phyloP scores from a whole-genome alignment of 345 rosid species.

The Aegle marmelos region DNA sequence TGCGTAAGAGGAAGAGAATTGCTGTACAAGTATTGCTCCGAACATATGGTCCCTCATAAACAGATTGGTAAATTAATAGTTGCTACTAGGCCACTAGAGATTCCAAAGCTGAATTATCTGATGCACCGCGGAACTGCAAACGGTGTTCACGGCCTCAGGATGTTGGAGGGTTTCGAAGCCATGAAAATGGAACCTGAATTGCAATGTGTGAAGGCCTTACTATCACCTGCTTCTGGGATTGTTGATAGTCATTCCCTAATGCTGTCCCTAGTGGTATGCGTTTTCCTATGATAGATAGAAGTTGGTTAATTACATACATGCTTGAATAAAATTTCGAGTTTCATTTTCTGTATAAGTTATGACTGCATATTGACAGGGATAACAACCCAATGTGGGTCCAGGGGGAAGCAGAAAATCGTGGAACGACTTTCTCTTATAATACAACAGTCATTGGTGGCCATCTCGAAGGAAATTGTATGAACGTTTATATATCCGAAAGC shows the following conservation, averaged over 20 bases:
- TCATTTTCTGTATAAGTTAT: constrained; percentile 18
- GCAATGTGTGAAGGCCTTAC: constrained; percentile 73
- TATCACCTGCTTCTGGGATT: constrained; percentile 77
- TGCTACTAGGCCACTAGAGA: constrained; percentile 58
- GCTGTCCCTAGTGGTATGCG: constrained; percentile 72
- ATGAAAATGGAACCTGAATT: constrained; percentile 75
- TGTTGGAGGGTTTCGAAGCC: constrained; percentile 78
- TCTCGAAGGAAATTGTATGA: constrained; percentile 50
- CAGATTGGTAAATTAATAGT: constrained; percentile 86
- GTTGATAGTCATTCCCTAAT: constrained; percentile 79
- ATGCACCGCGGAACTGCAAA: constrained; percentile 57
- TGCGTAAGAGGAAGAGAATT: constrained; percentile 78
- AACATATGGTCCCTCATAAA: constrained; percentile 47
- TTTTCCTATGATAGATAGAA: not conserved
- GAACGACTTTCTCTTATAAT: constrained; percentile 72
- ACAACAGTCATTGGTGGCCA: constrained; percentile 66
- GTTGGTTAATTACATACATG: not conserved
- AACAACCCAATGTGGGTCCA: constrained; percentile 36
- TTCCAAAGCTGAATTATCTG: constrained; percentile 54
- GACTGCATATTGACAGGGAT: constrained; percentile 41
- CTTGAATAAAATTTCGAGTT: not conserved
- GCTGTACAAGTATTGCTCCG: constrained; percentile 63
- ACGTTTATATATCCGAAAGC: constrained; percentile 51
- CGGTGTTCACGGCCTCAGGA: constrained; percentile 56
- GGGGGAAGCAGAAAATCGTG: constrained; percentile 80